A percentile compares a stretch with the other conserved stretches of the same genome.
phyloP scores from a whole-genome alignment of 2,329 filamentous ascomycete genomes.

The Penicillium vulpinum region DNA sequence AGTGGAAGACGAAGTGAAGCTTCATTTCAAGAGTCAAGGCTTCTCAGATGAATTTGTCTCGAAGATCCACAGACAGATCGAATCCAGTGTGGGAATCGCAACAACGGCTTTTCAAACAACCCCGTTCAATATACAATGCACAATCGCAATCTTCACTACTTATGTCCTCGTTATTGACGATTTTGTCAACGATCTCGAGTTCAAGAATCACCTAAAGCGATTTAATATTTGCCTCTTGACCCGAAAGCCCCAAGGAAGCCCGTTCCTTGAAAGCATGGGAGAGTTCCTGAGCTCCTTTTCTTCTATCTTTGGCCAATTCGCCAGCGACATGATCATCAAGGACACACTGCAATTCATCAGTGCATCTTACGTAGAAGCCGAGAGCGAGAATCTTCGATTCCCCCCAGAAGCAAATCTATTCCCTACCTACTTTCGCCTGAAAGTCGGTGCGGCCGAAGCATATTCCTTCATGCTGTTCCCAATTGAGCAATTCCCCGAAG shows the following conservation, averaged over 20 bases:
- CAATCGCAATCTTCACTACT: background rate
- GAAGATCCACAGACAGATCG: background rate
- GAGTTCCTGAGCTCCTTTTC: background rate
- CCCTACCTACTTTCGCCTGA: background rate
- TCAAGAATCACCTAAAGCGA: background rate
- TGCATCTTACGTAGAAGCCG: background rate
- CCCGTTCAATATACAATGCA: background rate
- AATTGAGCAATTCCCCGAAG: background rate
- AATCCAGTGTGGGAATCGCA: background rate
- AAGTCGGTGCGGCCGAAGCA: background rate
- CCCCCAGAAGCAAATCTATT: background rate
- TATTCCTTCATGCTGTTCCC: background rate
- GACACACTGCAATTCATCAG: background rate
- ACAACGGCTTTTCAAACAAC: background rate
- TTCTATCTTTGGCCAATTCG: background rate
- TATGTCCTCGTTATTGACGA: background rate
- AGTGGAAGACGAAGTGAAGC: background rate
- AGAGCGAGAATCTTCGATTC: background rate
- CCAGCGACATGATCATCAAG: background rate
- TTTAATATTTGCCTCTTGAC: background rate
- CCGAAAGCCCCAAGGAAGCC: background rate
- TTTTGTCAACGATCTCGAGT: background rate
- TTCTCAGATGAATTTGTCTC: background rate
- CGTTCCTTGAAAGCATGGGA: background rate
- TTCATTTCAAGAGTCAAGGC: background rate